Percentiles rank a stretch among this genome's conserved stretches.
Evolutionary conservation across 495 filamentous ascomycete genomes (phyloP).

Genomic region (Wilcoxina mikolae): DNA sequence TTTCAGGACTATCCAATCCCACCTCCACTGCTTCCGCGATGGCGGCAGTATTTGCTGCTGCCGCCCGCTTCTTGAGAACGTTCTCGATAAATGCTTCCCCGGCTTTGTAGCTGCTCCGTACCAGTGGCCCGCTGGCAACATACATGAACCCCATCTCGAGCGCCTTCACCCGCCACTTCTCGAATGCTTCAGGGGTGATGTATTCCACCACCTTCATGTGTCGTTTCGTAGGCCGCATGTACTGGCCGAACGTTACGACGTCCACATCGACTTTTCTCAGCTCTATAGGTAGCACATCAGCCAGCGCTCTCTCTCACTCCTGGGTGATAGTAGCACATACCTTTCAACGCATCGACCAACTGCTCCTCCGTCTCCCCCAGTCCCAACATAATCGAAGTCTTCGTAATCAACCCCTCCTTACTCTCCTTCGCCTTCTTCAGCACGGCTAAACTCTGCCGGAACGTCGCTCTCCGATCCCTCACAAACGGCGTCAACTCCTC

Average conservation of each 20-base stretch:
- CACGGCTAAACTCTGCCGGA: conserved; percentile 70
- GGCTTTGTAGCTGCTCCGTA: conserved; percentile 90
- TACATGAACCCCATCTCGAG: conserved; percentile 94
- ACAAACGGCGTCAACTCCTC: conserved; percentile 81
- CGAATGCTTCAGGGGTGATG: conserved; percentile 76
- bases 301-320: background rate
- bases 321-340: conserved; percentile 29
- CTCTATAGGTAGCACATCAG: conserved; percentile 34
- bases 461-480: conserved; percentile 77
- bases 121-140: conserved; percentile 82
- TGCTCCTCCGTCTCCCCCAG: conserved; percentile 87
- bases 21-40: no score
- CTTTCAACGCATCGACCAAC: conserved; percentile 60
- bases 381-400: conserved; percentile 94
- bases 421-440: conserved; percentile 67
- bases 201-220: conserved; percentile 95
- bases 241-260: conserved; percentile 95
- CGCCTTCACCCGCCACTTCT: conserved; percentile 76
- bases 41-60: no score
- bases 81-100: conserved; percentile 99
- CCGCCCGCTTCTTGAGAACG: conserved; percentile 66
- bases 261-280: conserved; percentile 69
- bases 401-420: conserved; percentile 67
- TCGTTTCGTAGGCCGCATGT: conserved; percentile 95
- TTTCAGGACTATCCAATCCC: no score